Evolutionary conservation across 2,329 filamentous ascomycete genomes (phyloP), one percentile per base, ranked within the genome.

Genomic region (Sclerotinia minor): DNA sequence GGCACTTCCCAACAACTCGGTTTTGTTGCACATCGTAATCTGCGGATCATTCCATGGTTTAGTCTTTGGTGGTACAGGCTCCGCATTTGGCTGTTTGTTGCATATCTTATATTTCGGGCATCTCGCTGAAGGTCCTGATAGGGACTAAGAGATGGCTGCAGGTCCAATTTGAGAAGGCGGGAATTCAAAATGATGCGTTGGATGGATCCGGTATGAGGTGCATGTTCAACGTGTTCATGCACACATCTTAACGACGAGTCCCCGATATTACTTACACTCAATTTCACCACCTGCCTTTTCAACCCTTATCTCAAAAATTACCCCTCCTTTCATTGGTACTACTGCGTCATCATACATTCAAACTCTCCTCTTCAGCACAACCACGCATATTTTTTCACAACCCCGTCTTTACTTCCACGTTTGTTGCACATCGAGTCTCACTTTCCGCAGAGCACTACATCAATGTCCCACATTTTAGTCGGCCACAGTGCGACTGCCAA

Each of bases 1-100:
- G 29, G 29, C 26, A 61, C 45, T 19, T 50, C 15, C 59, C 59
- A 19, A 49, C 13, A 1, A 50, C 4, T 38, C 24, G 59, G 45
- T 61, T 61, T 61, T 61, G 59, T 61, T 61, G 59, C 59, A 61
- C 45, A 38, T 61, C 59, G 21, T 50, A 61, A 61, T 61, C 45
- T 61, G 59, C 59, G 45, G 45, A 61, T 50, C 59, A 61, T 61
- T 50, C 45, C 59, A 63, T 50, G 15, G 45, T 50, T 38, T 63
- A 63, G 1, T 63, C 45, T 61, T 61, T 24, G 6, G 32, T 61
- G 17, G n/a, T 61, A 38, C 32, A 13, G 2, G 9, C 35, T 24
- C 45, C 15, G 45, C 29, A 50, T 50, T 26, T 4, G 29, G 2
- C 26, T 38, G 7, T 24, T 38, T 61, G 59, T 26, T 61, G 59